Evolutionary conservation across 192 early-diverging fungal genomes (phyloP).

Genomic region (Dissophora globulifera): DNA sequence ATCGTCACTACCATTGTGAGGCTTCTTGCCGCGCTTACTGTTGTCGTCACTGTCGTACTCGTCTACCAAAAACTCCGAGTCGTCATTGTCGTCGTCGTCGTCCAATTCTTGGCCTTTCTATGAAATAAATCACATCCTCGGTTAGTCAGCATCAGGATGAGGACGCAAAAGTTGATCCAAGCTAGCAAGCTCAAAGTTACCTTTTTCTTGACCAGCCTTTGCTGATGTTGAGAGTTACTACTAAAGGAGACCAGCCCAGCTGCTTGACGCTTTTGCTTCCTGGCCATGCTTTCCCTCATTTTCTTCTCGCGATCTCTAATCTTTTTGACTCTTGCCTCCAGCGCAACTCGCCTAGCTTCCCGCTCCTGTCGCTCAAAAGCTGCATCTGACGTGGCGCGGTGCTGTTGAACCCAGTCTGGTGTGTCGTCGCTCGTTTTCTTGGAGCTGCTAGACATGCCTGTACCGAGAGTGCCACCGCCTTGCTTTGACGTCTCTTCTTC

Average conservation of each 20-base stretch:
- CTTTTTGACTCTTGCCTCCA: conserved; percentile 47
- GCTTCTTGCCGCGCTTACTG: conserved; percentile 1
- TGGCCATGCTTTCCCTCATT: conserved; percentile 36
- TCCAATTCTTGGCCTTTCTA: conserved; percentile 34
- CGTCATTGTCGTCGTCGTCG: conserved; percentile 45
- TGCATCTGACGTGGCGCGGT: conserved; percentile 21
- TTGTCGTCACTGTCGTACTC: conserved; percentile 74
- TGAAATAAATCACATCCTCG: too few relatives aligned
- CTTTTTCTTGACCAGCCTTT: conserved; percentile 25
- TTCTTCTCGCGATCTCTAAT: conserved; percentile 52
- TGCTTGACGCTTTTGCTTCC: conserved; percentile 30
- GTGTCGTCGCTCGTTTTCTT: conserved; percentile 6
- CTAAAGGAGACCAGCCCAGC: neutral
- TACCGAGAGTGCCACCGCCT: neutral
- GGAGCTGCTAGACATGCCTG: neutral
- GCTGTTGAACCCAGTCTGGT: conserved; percentile 56
- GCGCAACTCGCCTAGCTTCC: conserved; percentile 30
- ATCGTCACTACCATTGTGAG: conserved; percentile 11
- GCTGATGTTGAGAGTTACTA: neutral
- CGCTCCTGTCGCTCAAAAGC: conserved; percentile 25
- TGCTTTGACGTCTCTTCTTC: neutral
- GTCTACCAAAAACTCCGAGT: conserved; percentile 62
- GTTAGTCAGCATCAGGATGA: too few relatives aligned
- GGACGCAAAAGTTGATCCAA: too few relatives aligned
- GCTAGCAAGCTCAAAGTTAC: too few relatives aligned